Evolutionary conservation across 495 filamentous ascomycete genomes (phyloP).

Genomic region (Penicillium coffeae): DNA sequence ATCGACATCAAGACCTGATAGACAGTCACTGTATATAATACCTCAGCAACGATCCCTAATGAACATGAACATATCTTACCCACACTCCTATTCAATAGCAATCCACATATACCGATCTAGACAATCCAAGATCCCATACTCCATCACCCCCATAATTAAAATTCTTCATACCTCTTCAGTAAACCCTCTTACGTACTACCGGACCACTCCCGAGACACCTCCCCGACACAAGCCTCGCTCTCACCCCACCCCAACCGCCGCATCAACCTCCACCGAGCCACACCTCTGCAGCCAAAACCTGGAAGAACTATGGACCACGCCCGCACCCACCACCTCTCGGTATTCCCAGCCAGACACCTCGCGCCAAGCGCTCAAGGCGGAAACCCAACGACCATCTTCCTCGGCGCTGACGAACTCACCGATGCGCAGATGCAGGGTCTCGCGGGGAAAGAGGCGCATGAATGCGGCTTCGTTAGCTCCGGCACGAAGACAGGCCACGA

Average conservation of each 20-base stretch:
- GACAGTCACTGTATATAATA: conserved; percentile 6
- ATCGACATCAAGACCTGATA: conserved; percentile 27
- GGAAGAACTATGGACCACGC: no score
- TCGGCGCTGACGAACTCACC: conserved; percentile 1
- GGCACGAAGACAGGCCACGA: not conserved
- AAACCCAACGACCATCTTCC: conserved; percentile 7
- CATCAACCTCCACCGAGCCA: not conserved
- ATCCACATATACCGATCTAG: no score
- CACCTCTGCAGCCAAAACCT: no score
- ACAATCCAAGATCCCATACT: no score
- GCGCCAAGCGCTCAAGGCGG: not conserved
- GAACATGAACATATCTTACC: not conserved
- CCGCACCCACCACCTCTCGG: not conserved
- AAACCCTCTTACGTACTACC: no score
- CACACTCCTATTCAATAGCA: not conserved
- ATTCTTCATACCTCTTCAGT: no score
- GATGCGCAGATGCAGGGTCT: conserved; percentile 5
- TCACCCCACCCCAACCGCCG: no score
- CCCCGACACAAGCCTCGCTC: no score
- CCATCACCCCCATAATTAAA: no score
- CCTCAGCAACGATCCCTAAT: not conserved
- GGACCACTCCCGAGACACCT: no score
- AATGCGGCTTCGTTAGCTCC: conserved; percentile 11
- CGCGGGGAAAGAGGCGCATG: not conserved
- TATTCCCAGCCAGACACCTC: conserved; percentile 3